Evolutionary conservation across 768 basidiomycete genomes (phyloP), one percentile per base, ranked within the genome.

Genomic region (Boletus patriciae): DNA sequence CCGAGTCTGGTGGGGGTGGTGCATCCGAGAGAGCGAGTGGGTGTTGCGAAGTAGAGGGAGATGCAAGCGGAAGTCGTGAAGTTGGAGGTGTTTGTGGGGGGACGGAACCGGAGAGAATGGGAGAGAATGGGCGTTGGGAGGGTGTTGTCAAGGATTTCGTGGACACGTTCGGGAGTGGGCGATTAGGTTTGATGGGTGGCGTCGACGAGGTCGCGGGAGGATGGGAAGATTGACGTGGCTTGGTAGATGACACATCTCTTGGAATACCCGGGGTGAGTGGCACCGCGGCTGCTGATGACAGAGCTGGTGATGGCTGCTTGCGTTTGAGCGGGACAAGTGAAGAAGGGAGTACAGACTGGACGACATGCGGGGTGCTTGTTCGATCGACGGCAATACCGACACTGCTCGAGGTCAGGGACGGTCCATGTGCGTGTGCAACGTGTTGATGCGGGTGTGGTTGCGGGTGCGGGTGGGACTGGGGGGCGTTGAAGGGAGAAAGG

Each of bases 311-410:
- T 48, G 63, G 53, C 41, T 72, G 74, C 52, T 75, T 76, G 25
- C 80, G 73, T 64, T 81, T 81, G 52, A 75, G 71, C 8, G 76
- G 78, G 53, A 78, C 65, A 25, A 77, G 59, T 21, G 64, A 65
- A 18, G 65, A 55, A 25, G 73, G 62, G 41, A 66, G 48, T 33
- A 59, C 46, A 18, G 63, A 57, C 50, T 68, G 69, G 41, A 70
- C 40, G 54, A 66, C 47, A 27, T 46, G 66, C 4, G 61, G 50
- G n/a, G 48, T 23, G 34, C 54, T 66, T 21, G 59, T 54, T 45
- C 58, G 59, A 68, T 68, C 67, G 52, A 68, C 52, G 31, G 66
- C 63, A 50, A 70, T 59, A 56, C 67, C 67, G 21, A 68, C 59
- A 4, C 34, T 55, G 12, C 34, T 49, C 12, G 67, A 68, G 16